Base-by-base conservation (phyloP, 257 asterid genomes). In the Fraxinus pennsylvanica region DNA sequence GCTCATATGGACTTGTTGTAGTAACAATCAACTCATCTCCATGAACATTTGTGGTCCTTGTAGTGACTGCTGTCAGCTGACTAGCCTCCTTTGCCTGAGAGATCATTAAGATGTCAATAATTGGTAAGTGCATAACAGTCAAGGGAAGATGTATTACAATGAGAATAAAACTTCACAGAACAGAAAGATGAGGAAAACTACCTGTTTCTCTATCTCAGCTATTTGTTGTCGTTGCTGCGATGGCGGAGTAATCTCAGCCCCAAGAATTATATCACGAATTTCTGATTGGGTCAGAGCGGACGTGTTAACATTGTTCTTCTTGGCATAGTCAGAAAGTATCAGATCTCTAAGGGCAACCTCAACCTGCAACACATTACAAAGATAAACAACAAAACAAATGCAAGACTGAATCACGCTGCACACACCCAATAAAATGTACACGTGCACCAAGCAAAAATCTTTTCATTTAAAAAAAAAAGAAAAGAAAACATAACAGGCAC, bases 201-300 rank as follows among this genome's bases (percentile, higher is more conserved):
- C 99, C 97, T 91, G 97, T 82, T 93, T 96, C 87, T 96, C 98
- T 30, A 96, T 92, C 85, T 93, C 98, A 4, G 99, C 99, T 84
- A 96, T 93, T 76, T 93, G 98, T 68, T 93, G 98, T 17, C 99
- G 87, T 87, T 96, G 99, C 80, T 93, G 99, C 6, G 99, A 96
- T 17, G 99, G 99, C 3, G 99, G 99, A 25, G 99, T 96, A 30
- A 96, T 96, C 83, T 93, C 98, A 80, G 99, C 99, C 52, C 99
- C 99, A 61, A 96, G 99, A 73, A 96, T 96, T 50, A 93, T 96
- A 83, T 96, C 99, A 82, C 99, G 99, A 71, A 93, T 92, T 90
- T 96, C 98, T 25, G 99, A 96, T 70, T 91, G 96, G 13, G 99
- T 96, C 21, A 96, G 84, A 10, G 99, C 99, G 0, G 98, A 92